These are phyloP conservation scores for Tetrahymena elliotti DNA, from an alignment of 73 alveolate species.

Conservation along the genomic window DNA sequence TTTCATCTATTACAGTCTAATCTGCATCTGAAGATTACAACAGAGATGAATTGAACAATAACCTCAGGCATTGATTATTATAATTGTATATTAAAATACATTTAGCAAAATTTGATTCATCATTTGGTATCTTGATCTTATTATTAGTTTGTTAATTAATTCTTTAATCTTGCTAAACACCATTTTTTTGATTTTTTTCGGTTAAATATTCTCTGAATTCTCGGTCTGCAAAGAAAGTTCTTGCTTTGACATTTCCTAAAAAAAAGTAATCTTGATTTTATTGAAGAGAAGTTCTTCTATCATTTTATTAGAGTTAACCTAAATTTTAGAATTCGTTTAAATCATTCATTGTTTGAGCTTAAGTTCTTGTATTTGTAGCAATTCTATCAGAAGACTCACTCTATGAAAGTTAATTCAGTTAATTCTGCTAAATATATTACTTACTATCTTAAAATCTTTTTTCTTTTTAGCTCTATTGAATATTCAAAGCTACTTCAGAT, in stretches of 20 bases:
- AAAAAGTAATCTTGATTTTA: neutral
- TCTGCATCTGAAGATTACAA: neutral
- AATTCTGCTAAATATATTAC: too few relatives aligned
- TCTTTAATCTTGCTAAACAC: neutral
- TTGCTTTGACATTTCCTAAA: neutral
- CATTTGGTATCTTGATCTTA: neutral
- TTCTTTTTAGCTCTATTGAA: neutral
- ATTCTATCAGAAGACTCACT: neutral
- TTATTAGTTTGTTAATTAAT: neutral
- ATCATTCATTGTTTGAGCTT: neutral
- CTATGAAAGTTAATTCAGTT: neutral
- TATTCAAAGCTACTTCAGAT: neutral
- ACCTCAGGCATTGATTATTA: neutral
- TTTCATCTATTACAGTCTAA: neutral
- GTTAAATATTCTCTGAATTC: neutral
- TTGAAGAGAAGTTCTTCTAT: neutral
- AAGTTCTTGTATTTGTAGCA: neutral
- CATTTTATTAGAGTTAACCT: neutral
- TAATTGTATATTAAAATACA: neutral
- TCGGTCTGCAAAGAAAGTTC: neutral
- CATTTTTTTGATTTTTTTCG: neutral
- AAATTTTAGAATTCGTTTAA: neutral
- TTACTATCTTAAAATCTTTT: neutral
- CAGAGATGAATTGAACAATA: neutral
- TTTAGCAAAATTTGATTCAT: neutral